These are phyloP conservation scores for Parmales sp. DNA, from an alignment of 108 stramenopile genomes.

Conservation along the genomic window DNA sequence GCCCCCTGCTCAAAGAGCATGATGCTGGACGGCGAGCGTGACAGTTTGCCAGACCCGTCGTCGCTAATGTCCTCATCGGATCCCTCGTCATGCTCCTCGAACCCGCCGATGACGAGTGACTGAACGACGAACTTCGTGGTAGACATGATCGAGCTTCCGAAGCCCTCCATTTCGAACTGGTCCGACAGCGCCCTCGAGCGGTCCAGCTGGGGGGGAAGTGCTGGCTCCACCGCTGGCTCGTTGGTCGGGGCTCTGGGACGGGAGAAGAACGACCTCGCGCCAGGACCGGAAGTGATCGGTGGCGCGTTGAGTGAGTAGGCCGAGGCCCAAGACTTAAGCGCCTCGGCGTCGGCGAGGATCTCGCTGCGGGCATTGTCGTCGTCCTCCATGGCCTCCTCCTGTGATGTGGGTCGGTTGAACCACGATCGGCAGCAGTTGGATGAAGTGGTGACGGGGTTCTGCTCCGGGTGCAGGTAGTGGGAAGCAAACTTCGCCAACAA, in stretches of 20 bases:
- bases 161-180: not conserved
- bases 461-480: not conserved
- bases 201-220: no score
- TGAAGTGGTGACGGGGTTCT: no score
- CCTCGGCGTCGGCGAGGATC: not conserved
- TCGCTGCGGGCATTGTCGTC: no score
- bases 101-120: not conserved
- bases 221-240: no score
- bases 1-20: not conserved
- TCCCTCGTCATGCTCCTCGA: not conserved
- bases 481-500: not conserved
- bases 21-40: not conserved
- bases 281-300: no score
- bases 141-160: not conserved
- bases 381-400: no score
- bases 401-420: no score
- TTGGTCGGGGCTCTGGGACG: no score
- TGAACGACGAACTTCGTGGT: not conserved
- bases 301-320: no score
- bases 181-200: no score
- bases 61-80: not conserved
- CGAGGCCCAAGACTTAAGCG: not conserved
- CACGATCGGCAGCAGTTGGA: no score
- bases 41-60: not conserved
- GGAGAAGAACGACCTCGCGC: no score